A percentile compares a stretch with the other conserved stretches of the same genome.
phyloP scores from a whole-genome alignment of 1,284 basidiomycete species.

The Moniliella sp. region DNA sequence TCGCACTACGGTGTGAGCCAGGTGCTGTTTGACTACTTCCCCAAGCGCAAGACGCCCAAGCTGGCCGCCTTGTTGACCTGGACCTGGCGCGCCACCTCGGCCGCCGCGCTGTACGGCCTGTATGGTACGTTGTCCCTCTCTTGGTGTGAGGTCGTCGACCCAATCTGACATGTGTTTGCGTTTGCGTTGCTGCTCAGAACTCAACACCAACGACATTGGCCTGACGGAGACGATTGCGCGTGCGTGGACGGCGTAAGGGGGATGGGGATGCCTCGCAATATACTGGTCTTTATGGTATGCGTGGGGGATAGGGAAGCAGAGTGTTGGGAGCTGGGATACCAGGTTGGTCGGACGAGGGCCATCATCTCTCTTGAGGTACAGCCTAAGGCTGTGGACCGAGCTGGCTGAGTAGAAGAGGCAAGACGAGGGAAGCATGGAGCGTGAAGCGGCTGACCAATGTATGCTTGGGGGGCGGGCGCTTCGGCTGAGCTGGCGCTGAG shows the following conservation, averaged over 20 bases:
- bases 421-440: too few species aligned
- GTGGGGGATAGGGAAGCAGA: too few species aligned
- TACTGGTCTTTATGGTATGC: too few species aligned
- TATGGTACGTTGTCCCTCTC: conserved; percentile 38
- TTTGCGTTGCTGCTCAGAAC: conserved; percentile 6
- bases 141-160: not conserved
- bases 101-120: conserved; percentile 65
- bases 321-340: too few species aligned
- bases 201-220: conserved; percentile 33
- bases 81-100: conserved; percentile 55
- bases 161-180: not conserved
- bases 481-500: too few species aligned
- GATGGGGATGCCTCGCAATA: too few species aligned
- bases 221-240: conserved; percentile 50
- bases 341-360: too few species aligned
- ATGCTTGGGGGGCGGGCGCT: too few species aligned
- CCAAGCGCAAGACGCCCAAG: conserved; percentile 67
- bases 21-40: conserved; percentile 54
- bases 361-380: too few species aligned
- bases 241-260: conserved; percentile 45
- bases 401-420: too few species aligned
- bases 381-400: too few species aligned
- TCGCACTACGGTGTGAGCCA: conserved; percentile 54
- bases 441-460: too few species aligned
- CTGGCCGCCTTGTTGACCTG: conserved; percentile 52